Percentiles rank a stretch among this genome's conserved stretches.
Conservation (phyloP, 768 basidiomycete genomes). For the Leucocoprinus leucothites region DNA sequence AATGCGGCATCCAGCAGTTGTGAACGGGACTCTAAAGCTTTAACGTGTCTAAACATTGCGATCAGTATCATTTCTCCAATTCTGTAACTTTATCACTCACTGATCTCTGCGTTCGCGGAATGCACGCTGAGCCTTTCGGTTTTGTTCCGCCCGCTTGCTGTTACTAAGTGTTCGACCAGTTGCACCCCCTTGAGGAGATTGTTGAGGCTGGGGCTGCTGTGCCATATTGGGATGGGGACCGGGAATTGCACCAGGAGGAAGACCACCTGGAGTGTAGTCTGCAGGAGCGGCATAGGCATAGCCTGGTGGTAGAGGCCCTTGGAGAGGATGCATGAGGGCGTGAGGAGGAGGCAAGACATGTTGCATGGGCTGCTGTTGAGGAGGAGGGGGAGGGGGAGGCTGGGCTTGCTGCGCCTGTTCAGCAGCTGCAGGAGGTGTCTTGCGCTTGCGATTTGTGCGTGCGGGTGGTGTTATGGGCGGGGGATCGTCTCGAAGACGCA, state of each 20-base stretch:
- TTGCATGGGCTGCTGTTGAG: constrained; percentile 32
- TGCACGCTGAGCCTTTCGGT: constrained; percentile 89
- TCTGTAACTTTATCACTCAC: constrained; percentile 38
- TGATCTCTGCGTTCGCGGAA: constrained; percentile 89
- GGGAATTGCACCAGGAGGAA: constrained; percentile 30
- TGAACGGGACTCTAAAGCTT: constrained; percentile 82
- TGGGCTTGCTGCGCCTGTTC: constrained; percentile 25
- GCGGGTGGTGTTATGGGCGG: constrained; percentile 41
- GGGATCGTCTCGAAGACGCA: constrained; percentile 65
- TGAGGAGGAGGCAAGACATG: constrained; percentile 56
- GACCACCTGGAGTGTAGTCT: constrained; percentile 55
- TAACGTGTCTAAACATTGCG: constrained; percentile 62
- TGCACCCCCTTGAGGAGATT: constrained; percentile 20
- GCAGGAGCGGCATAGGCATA: constrained; percentile 43
- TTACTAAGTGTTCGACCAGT: constrained; percentile 62
- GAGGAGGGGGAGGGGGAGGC: constrained; percentile 26
- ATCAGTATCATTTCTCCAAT: constrained; percentile 1
- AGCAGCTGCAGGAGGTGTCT: constrained; percentile 49
- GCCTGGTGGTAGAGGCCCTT: constrained; percentile 43
- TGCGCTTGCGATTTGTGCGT: constrained; percentile 60
- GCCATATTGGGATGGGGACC: constrained; percentile 25
- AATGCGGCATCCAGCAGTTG: constrained; percentile 84
- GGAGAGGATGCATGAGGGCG: constrained; percentile 48
- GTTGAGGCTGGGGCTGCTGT: constrained; percentile 25
- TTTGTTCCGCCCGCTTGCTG: constrained; percentile 91